These are phyloP conservation scores for Metarhizium anisopliae DNA, from an alignment of 2,329 filamentous ascomycete genomes.

Conservation along the genomic window DNA sequence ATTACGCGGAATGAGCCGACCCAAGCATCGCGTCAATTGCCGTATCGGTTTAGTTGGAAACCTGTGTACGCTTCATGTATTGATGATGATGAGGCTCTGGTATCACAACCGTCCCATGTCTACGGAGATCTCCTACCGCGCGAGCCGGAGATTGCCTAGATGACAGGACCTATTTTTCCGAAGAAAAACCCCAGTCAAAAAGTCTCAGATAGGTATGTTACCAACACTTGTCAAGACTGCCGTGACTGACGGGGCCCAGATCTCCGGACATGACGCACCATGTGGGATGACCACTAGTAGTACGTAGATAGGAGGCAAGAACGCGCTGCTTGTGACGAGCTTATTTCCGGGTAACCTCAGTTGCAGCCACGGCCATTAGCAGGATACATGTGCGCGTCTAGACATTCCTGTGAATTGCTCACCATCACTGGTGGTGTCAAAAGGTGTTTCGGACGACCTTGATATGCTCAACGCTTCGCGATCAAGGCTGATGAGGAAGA, in stretches of 20 bases:
- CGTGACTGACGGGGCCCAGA: background rate
- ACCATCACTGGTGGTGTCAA: too few species aligned
- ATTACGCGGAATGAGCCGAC: background rate
- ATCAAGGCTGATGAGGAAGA: too few species aligned
- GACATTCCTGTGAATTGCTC: background rate
- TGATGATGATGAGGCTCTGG: constrained; percentile 9
- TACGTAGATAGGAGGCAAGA: background rate
- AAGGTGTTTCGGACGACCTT: too few species aligned
- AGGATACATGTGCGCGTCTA: background rate
- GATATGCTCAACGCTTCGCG: too few species aligned
- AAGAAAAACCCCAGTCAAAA: background rate
- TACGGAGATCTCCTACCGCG: constrained; percentile 3
- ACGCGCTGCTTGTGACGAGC: background rate
- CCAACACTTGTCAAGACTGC: background rate
- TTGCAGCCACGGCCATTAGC: background rate
- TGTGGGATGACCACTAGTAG: too few species aligned
- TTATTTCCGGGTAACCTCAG: background rate
- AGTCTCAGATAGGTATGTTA: background rate
- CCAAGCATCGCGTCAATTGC: background rate
- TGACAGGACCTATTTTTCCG: background rate
- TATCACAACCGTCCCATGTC: constrained; percentile 22
- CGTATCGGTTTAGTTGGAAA: background rate
- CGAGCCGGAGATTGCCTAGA: background rate
- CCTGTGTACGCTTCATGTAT: background rate
- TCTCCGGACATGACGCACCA: too few species aligned